A percentile compares a stretch with the other conserved stretches of the same genome.
phyloP scores from a whole-genome alignment of 2,329 filamentous ascomycete species.

The Cercospora zeina region DNA sequence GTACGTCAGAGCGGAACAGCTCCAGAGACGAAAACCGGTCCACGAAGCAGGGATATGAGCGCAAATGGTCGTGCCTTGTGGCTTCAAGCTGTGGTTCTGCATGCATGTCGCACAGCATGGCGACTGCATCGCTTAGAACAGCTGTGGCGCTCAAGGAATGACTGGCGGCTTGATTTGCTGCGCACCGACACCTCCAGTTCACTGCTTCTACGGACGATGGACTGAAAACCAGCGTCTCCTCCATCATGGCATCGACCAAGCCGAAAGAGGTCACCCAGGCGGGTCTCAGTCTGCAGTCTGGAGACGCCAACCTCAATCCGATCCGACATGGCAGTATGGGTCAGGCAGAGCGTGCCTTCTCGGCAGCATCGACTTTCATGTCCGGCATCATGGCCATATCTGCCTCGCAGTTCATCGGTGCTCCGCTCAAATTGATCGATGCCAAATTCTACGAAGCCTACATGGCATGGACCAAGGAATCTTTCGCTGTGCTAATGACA shows the following conservation, averaged over 20 bases:
- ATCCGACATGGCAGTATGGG: constrained; percentile 50
- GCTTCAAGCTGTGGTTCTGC: constrained; percentile 15
- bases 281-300: constrained; percentile 48
- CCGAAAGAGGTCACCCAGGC: constrained; percentile 35
- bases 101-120: constrained; percentile 19
- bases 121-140: constrained; percentile 6
- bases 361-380: constrained; percentile 52
- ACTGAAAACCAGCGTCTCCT: neutral
- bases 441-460: constrained; percentile 79
- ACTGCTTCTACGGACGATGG: neutral
- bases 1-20: constrained; percentile 19
- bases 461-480: constrained; percentile 84
- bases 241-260: constrained; percentile 16
- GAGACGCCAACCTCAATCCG: constrained; percentile 42
- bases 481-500: constrained; percentile 74
- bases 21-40: constrained; percentile 13
- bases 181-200: neutral
- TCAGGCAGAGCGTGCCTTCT: constrained; percentile 53
- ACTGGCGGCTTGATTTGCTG: neutral
- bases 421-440: constrained; percentile 73
- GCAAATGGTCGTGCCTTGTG: constrained; percentile 12
- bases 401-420: constrained; percentile 72
- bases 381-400: constrained; percentile 56
- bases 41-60: constrained; percentile 17
- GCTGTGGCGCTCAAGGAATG: constrained; percentile 2